Evolutionary conservation across 345 rosid species (phyloP), one percentile per base, ranked within the genome.

Genomic region (Punica granatum): DNA sequence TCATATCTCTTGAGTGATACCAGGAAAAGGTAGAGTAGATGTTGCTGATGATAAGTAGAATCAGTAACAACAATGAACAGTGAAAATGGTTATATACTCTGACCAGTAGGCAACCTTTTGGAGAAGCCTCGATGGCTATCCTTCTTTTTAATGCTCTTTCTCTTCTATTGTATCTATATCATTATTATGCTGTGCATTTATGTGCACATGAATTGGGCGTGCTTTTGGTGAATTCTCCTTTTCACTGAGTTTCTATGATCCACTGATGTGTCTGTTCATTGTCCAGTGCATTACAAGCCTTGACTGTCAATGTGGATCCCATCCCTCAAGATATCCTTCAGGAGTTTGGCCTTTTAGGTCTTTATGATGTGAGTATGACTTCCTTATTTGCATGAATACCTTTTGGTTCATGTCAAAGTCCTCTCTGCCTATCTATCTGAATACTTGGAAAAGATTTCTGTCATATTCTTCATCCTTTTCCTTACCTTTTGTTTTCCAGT

Each of bases 261-360:
- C 32, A 56, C 34, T 56, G 25, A 56, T 26, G 23, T 51, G 18
- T 28, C 61, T 56, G 1, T 3, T 26, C 13, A 56, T 56, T 33
- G 26, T 26, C 6, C 61, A 94, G 99, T 69, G 91, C 81, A 61
- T 79, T 94, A 68, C 84, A 69, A 68, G 70, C 72, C 54, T 82
- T 91, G 78, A 81, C 79, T 41, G 71, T 63, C 44, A 67, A 78
- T 76, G 68, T 91, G 72, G 99, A 94, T 84, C 95, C 95, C 44
- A 75, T 94, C 70, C 99, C 96, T 68, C 68, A 73, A 77, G 91
- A 80, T 70, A 74, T 94, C 75, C 79, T 77, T 23, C 77, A 71
- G 74, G 89, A 81, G n/a, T 84, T 89, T 83, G 89, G 88, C 70
- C 80, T 94, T 72, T 70, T 89, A 67, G 67, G 76, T 67, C 99